Conservation (phyloP, 768 basidiomycete genomes). For the Russula vinacea region DNA sequence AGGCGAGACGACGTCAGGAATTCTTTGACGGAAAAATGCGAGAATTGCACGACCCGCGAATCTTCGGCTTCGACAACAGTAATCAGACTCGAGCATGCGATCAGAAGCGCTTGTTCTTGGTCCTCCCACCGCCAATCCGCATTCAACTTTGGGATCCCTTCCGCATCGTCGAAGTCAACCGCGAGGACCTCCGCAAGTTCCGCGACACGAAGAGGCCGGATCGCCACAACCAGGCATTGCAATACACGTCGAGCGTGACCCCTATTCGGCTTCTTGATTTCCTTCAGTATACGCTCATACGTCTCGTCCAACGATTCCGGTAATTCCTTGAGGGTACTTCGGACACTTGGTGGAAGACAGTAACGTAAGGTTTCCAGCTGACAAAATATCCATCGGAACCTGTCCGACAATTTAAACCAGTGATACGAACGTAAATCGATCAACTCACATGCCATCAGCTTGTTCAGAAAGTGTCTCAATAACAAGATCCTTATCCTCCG, state of each 20-base stretch:
- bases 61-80: too few species aligned
- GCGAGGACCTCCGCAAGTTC: background rate
- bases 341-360: background rate
- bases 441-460: background rate
- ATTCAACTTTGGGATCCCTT: background rate
- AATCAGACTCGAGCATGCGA: too few species aligned
- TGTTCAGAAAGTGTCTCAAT: background rate
- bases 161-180: background rate
- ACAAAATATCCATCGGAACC: background rate
- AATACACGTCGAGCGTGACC: background rate
- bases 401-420: background rate
- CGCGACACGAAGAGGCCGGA: constrained; percentile 3
- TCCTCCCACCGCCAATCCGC: background rate
- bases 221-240: background rate
- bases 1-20: background rate
- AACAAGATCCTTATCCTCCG: background rate
- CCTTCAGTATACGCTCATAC: background rate
- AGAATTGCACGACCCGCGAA: background rate
- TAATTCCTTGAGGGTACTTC: background rate
- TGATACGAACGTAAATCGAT: too few species aligned
- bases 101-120: background rate
- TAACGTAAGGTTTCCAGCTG: background rate
- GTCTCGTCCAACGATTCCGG: background rate
- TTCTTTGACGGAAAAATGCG: background rate
- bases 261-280: background rate